These are phyloP conservation scores for Keqinozyma sinolaborantium DNA, from an alignment of 1,139 yeast genomes.

Conservation along the genomic window DNA sequence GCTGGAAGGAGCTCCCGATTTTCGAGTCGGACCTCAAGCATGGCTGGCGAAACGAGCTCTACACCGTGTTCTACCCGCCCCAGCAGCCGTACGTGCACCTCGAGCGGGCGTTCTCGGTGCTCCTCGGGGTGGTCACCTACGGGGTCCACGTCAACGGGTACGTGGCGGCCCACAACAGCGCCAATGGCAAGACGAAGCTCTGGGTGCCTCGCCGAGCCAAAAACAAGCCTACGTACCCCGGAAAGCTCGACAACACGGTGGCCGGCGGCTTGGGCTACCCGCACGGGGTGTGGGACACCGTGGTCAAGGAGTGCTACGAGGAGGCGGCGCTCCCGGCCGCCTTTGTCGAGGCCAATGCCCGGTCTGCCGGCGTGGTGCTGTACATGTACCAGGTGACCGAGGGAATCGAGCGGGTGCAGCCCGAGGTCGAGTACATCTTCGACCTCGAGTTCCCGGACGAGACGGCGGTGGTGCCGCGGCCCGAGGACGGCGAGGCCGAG, in stretches of 20 bases:
- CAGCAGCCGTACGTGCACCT: conserved; percentile 57
- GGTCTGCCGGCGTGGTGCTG: conserved; percentile 62
- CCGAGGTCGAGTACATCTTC: conserved; percentile 80
- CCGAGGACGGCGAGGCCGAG: conserved; percentile 85
- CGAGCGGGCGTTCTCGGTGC: conserved; percentile 79
- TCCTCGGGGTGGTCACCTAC: conserved; percentile 83
- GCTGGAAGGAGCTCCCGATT: conserved; percentile 34
- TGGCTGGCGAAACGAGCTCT: conserved; percentile 90
- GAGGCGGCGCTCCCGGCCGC: conserved; percentile 76
- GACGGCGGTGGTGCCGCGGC: conserved; percentile 52
- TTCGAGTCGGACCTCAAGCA: conserved; percentile 42
- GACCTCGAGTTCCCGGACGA: conserved; percentile 60
- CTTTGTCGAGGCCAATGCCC: conserved; percentile 44
- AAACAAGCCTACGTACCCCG: conserved; percentile 83
- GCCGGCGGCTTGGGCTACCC: conserved; percentile 95
- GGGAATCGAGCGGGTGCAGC: conserved; percentile 61
- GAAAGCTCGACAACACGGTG: conserved; percentile 86
- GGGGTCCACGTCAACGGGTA: conserved; percentile 89
- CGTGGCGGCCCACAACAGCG: conserved; percentile 35
- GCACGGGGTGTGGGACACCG: conserved; percentile 69
- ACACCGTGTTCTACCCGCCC: conserved; percentile 61
- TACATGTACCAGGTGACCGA: conserved; percentile 54
- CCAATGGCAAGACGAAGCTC: conserved; percentile 48
- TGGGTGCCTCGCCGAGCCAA: conserved; percentile 86
- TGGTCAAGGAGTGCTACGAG: conserved; percentile 80